A percentile compares a stretch with the other conserved stretches of the same genome.
Evolutionary conservation across 2,329 filamentous ascomycete genomes (phyloP).

Genomic region (Colletotrichum melonis): DNA sequence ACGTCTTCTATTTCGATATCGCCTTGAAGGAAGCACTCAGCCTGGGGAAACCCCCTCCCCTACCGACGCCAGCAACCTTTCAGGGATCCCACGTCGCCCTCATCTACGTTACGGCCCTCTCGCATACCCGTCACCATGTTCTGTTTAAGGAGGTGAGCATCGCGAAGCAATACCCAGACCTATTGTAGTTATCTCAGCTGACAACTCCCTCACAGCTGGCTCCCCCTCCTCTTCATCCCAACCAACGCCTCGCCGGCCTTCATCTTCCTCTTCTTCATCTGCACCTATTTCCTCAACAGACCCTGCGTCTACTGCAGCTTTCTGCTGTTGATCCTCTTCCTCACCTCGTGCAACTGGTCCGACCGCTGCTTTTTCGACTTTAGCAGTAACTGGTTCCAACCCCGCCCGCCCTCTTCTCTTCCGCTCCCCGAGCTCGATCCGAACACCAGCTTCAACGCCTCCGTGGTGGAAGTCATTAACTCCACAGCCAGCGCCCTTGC

Average conservation of each 20-base stretch:
- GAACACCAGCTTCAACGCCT: constrained; percentile 57
- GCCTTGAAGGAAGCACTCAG: background rate
- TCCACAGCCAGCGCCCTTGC: constrained; percentile 77
- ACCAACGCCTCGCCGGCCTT: constrained; percentile 87
- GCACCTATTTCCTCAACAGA: constrained; percentile 95
- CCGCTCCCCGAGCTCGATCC: constrained; percentile 39
- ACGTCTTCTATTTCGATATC: background rate
- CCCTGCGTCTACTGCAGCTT: constrained; percentile 98
- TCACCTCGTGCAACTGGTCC: constrained; percentile 90
- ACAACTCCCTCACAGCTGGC: constrained; percentile 68
- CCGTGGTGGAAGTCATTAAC: constrained; percentile 69
- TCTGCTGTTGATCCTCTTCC: constrained; percentile 92
- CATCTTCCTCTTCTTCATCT: constrained; percentile 89
- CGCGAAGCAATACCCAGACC: background rate
- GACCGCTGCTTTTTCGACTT: constrained; percentile 95
- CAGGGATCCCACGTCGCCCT: constrained; percentile 3
- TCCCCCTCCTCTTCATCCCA: constrained; percentile 88
- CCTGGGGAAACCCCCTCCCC: background rate
- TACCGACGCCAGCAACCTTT: background rate
- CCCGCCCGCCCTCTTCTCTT: constrained; percentile 64
- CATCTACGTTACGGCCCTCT: constrained; percentile 4
- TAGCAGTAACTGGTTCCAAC: constrained; percentile 90
- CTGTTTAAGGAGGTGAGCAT: constrained; percentile 67
- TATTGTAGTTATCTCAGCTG: constrained; percentile 21
- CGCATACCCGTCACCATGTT: constrained; percentile 59